Base-by-base conservation (phyloP, 257 asterid species). In the Plectranthus barbatus region DNA sequence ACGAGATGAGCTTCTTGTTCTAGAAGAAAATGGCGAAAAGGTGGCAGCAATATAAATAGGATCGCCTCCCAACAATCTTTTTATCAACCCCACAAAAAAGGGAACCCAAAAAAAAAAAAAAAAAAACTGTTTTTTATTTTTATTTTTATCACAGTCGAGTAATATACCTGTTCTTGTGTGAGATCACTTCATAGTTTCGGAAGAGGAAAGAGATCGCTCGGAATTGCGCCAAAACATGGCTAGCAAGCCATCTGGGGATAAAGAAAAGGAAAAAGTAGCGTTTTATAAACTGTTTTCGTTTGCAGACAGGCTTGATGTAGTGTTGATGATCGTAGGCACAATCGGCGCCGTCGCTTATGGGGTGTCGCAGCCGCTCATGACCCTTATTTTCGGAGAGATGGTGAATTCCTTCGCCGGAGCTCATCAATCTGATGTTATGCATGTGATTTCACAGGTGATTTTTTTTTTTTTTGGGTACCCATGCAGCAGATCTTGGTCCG, bases 291-390 rank as follows among this genome's bases (percentile, higher is more conserved):
- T 90, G 17, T 90, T 84, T 44, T 48, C 77, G 0, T 83, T 84
- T n/a, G 94, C 95, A 4, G 94, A 87, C 33, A 71, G 72, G 39
- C 8, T 72, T 1, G 97, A 90, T 57, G 29, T 72, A 5, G 36
- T 56, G 3, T 49, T 90, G 8, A 83, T 90, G 64, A 23, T 67
- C 2, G 55, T 63, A 3, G 97, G 97, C 26, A 76, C 86, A 0
- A 12, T 90, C 8, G 60, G 76, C 5, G 94, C 94, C 8, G 34
- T 76, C 8, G 86, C 59, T 0, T 83, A 74, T 56, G 97, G 97
- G 13, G 15, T 83, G 34, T 23, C 95, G 4, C 94, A 85, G 78
- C 95, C 95, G 29, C 0, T 83, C n/a, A 90, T 85, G 95, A 77
- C 94, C 6, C 68, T 87, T 17, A 62, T 87, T 5, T 83, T 90